phyloP scores from a whole-genome alignment of 129 eudicot genomes.

The Pseudognaphalium luteoalbum region DNA sequence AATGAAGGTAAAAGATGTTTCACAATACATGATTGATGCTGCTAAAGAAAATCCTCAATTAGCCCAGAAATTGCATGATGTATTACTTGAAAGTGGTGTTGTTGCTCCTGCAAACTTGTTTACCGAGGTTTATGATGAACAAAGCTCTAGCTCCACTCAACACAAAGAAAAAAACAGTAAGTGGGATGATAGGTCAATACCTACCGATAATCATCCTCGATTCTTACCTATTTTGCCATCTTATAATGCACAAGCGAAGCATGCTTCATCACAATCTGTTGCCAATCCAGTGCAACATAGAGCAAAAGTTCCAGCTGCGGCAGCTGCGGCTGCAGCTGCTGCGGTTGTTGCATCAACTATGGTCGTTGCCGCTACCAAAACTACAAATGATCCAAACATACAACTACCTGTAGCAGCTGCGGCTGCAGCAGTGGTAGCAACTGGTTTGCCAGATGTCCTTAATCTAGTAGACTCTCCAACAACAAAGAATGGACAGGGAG shows the following conservation, averaged over 20 bases:
- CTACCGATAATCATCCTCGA: constrained; percentile 34
- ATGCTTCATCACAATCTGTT: constrained; percentile 41
- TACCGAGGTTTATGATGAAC: constrained; percentile 58
- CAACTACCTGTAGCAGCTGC: constrained; percentile 90
- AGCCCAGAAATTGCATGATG: constrained; percentile 94
- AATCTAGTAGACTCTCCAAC: constrained; percentile 23
- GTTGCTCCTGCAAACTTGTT: constrained; percentile 89
- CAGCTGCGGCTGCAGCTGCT: constrained; percentile 91
- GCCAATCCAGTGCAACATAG: constrained; percentile 29
- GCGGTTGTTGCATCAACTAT: constrained; percentile 92
- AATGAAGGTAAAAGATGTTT: constrained; percentile 93
- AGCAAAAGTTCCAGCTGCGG: constrained; percentile 75
- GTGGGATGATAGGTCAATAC: constrained; percentile 24
- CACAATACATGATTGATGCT: constrained; percentile 97
- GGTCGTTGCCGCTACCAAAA: constrained; percentile 72
- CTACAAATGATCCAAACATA: constrained; percentile 40
- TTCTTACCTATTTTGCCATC: constrained; percentile 64
- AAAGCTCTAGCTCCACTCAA: constrained; percentile 34
- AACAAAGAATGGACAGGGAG: constrained; percentile 40
- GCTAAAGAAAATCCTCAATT: constrained; percentile 95
- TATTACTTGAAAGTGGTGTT: constrained; percentile 90
- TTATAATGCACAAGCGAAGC: constrained; percentile 35
- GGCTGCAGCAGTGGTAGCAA: constrained; percentile 64
- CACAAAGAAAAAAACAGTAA: constrained; percentile 24
- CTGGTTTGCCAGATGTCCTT: constrained; percentile 35